Conservation (phyloP, 495 filamentous ascomycete species). For the Immersiella caudata region DNA sequence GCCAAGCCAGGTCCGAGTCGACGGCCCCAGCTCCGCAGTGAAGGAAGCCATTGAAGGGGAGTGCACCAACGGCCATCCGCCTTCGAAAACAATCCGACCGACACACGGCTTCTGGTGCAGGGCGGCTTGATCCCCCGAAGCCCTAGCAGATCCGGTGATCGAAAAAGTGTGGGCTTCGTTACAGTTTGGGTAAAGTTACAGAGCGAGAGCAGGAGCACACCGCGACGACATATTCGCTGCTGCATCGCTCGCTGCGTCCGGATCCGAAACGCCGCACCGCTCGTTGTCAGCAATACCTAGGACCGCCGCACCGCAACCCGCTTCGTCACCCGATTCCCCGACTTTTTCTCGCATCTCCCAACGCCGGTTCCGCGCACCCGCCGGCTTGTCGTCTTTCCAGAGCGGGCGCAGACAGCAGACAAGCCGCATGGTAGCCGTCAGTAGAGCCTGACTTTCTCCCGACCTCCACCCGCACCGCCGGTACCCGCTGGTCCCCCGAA, state of each 20-base stretch:
- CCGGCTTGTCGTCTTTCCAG: neutral
- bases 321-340: neutral
- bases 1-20: constrained; percentile 9
- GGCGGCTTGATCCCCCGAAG: neutral
- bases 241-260: constrained; percentile 4
- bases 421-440: constrained; percentile 16
- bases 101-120: neutral
- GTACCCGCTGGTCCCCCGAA: constrained; percentile 5
- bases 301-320: constrained; percentile 4
- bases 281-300: neutral
- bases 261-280: constrained; percentile 4
- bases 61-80: neutral
- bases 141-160: constrained; percentile 1
- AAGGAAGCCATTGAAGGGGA: constrained; percentile 1
- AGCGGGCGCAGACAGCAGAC: neutral
- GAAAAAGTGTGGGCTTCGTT: neutral
- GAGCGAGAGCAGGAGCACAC: neutral
- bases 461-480: neutral
- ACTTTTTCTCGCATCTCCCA: neutral
- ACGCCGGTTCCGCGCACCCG: neutral
- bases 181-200: too few relatives aligned
- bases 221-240: neutral
- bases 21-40: neutral
- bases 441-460: neutral
- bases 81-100: neutral